Evolutionary conservation across 2,329 filamentous ascomycete genomes (phyloP), one percentile per base, ranked within the genome.

Genomic region (Periconia macrospinosa): DNA sequence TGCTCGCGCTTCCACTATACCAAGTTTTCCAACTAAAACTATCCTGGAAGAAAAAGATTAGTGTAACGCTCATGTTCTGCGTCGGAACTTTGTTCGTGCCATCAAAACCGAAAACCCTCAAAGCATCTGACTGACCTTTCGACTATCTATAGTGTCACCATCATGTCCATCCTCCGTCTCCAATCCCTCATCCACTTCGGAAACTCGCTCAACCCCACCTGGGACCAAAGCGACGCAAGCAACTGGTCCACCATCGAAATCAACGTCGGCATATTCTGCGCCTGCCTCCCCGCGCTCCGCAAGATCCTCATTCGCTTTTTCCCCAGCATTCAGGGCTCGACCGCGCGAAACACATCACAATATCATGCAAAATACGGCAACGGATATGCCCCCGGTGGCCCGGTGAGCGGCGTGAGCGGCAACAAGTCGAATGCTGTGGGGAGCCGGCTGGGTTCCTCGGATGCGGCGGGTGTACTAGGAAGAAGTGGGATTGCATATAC

Each of bases 101-200:
- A 41, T 13, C 18, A 27, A 8, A n/a, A 6, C 7, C n/a, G n/a
- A 11, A 2, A 15, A 46, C 15, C 14, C n/a, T 11, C n/a, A 14
- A 30, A n/a, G 6, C 15, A n/a, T n/a, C 11, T 6, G 6, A n/a
- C 50, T 53, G 30, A 53, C 27, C 15, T 10, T 37, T 10, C 20
- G 13, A 20, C 52, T 13, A 27, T 19, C n/a, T 53, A 56, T 40
- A 77, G 73, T 52, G 74, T 78, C 45, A 79, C 76, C 2, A 54
- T 79, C 19, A 69, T 79, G 30, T 79, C 76, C 46, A 71, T 76
- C 45, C 61, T 80, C 27, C 76, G 78, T n/a, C 65, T 80, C 2
- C 67, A 70, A 11, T 75, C 74, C 7, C 70, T 80, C 17, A 70
- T 79, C 45, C 56, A 64, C 42, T 79, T 80, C 55, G 74, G 73